Evolutionary conservation across 371 early-diverging fungal species (phyloP).

Genomic region (Apophysomyces ossiformis): DNA sequence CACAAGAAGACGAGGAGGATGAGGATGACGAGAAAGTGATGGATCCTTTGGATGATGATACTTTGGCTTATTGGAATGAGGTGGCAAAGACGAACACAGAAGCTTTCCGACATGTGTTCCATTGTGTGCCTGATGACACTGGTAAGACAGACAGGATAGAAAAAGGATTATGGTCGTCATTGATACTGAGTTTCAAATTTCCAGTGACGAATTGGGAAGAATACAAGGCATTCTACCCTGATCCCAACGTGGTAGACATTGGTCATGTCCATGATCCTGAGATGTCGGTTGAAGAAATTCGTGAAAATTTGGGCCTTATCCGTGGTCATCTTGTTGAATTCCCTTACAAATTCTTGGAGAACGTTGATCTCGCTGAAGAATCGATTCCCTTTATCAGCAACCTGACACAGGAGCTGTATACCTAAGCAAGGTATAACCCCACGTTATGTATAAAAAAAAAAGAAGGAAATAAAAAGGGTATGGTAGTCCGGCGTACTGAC

Average conservation of each 20-base stretch:
- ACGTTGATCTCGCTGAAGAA: conserved; percentile 56
- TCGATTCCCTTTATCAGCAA: conserved; percentile 46
- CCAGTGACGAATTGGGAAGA: conserved; percentile 68
- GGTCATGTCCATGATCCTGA: conserved; percentile 50
- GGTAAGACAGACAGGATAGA: conserved; percentile 25
- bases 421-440: conserved; percentile 25
- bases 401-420: conserved; percentile 47
- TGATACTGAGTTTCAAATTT: conserved; percentile 1
- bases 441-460: conserved; percentile 2
- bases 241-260: conserved; percentile 42
- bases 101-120: conserved; percentile 75
- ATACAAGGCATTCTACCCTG: conserved; percentile 67
- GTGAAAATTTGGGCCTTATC: conserved; percentile 51
- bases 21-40: conserved; percentile 46
- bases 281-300: conserved; percentile 52
- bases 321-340: conserved; percentile 78
- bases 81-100: conserved; percentile 66
- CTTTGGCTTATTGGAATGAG: conserved; percentile 53
- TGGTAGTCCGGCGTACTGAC: not conserved
- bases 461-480: not conserved
- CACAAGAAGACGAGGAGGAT: conserved; percentile 35
- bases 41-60: conserved; percentile 69
- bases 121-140: conserved; percentile 77
- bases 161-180: not conserved
- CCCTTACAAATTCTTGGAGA: conserved; percentile 74